These are phyloP conservation scores for Ambrosia artemisiifolia DNA, from an alignment of 129 eudicot genomes.

Conservation along the genomic window DNA sequence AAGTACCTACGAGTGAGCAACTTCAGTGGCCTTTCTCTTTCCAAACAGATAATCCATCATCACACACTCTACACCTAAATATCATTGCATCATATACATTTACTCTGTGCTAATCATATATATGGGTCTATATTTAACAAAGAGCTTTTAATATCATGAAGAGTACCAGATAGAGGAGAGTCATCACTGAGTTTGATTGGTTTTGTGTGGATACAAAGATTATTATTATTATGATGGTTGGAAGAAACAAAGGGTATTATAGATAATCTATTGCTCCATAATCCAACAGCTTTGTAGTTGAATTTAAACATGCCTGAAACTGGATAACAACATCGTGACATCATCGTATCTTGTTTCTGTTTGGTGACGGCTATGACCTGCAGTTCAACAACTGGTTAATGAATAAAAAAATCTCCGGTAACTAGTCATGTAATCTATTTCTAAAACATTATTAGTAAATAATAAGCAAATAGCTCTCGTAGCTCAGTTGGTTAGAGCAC, in stretches of 20 bases:
- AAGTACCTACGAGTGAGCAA: slow-evolving; percentile 93
- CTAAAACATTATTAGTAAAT: too few relatives aligned
- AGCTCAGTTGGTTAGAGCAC: slow-evolving; percentile 70
- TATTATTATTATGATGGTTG: neutral
- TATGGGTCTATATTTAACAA: neutral
- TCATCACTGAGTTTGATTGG: neutral
- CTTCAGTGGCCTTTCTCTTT: slow-evolving; percentile 69
- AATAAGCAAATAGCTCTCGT: slow-evolving; percentile 27
- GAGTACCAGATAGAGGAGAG: slow-evolving; percentile 26
- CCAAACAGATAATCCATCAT: slow-evolving; percentile 77
- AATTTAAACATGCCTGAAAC: slow-evolving; percentile 1
- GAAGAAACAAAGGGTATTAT: neutral
- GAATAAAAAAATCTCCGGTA: neutral
- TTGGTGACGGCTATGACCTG: neutral
- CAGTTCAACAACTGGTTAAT: neutral
- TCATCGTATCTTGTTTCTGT: neutral
- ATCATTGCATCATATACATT: neutral
- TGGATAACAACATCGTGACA: slow-evolving; percentile 26
- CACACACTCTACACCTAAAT: slow-evolving; percentile 53
- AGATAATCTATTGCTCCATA: neutral
- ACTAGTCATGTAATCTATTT: too few relatives aligned
- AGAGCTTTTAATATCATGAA: too few relatives aligned
- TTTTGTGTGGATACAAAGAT: neutral
- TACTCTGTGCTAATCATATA: neutral
- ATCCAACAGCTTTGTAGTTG: neutral